Conservation (phyloP, 257 asterid species). For the Plantago elongata region DNA sequence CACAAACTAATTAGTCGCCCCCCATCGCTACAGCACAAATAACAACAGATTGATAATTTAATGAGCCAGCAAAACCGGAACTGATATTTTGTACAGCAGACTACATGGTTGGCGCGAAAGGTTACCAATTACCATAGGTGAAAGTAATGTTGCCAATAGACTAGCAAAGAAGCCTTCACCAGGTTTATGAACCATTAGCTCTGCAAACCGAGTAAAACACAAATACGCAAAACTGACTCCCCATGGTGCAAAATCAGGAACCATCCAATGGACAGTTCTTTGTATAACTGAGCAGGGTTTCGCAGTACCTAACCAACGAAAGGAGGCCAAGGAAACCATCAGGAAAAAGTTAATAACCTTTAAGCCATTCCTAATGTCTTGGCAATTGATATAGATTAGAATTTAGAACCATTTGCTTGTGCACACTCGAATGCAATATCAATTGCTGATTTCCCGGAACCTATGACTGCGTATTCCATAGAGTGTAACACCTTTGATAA, state of each 20-base stretch:
- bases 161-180: conserved; percentile 40
- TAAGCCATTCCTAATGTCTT: background rate
- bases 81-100: too few relatives aligned
- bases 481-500: conserved; percentile 37
- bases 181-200: conserved; percentile 72
- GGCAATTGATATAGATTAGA: background rate
- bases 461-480: conserved; percentile 28
- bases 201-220: conserved; percentile 44
- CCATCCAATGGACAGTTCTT: conserved; percentile 34
- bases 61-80: too few relatives aligned
- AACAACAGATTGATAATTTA: background rate
- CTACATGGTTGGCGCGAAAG: too few relatives aligned
- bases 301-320: conserved; percentile 19
- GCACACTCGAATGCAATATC: conserved; percentile 33
- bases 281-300: conserved; percentile 37
- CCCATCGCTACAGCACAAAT: conserved; percentile 32
- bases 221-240: conserved; percentile 34
- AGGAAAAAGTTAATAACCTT: background rate
- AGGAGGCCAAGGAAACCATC: background rate
- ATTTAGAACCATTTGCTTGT: conserved; percentile 24
- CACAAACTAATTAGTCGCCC: conserved; percentile 28
- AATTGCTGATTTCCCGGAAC: conserved; percentile 34
- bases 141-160: conserved; percentile 39
- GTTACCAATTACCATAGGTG: conserved; percentile 24
- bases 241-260: conserved; percentile 30